phyloP scores from a whole-genome alignment of 2,329 filamentous ascomycete genomes.

The Beauveria sp. region DNA sequence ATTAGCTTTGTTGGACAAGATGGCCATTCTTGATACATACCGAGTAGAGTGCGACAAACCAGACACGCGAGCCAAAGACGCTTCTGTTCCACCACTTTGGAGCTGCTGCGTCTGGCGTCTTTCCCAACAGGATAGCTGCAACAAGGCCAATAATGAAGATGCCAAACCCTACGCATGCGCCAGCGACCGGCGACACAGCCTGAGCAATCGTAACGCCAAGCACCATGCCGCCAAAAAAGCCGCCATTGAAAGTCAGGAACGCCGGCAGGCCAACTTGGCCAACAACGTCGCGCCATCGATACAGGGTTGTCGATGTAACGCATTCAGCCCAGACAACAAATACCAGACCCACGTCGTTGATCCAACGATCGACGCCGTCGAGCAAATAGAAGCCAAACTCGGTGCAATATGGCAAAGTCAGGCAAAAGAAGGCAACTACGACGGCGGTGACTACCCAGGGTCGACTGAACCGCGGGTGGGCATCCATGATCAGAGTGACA shows the following conservation, averaged over 20 bases:
- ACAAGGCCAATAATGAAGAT: conserved; percentile 37
- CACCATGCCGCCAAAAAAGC: conserved; percentile 46
- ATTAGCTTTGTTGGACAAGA: background rate
- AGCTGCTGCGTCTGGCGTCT: conserved; percentile 32
- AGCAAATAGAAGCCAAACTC: conserved; percentile 50
- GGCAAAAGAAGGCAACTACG: conserved; percentile 42
- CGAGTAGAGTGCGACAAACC: conserved; percentile 50
- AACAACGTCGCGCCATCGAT: conserved; percentile 41
- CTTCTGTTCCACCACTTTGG: conserved; percentile 35
- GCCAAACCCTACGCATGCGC: conserved; percentile 44
- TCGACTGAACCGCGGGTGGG: conserved; percentile 38
- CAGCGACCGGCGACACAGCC: conserved; percentile 33
- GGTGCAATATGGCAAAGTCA: conserved; percentile 50
- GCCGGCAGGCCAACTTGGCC: conserved; percentile 35
- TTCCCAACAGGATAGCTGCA: conserved; percentile 32
- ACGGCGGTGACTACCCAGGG: conserved; percentile 41
- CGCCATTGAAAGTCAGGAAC: conserved; percentile 39
- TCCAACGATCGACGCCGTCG: conserved; percentile 47
- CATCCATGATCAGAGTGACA: conserved; percentile 46
- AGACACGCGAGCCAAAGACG: conserved; percentile 33
- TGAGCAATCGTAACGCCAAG: conserved; percentile 44
- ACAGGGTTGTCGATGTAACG: conserved; percentile 43
- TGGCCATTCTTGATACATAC: conserved; percentile 24
- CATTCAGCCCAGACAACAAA: conserved; percentile 48
- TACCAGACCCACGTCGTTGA: conserved; percentile 46